phyloP scores from a whole-genome alignment of 1,284 basidiomycete genomes.

The Xanthoconium separans region DNA sequence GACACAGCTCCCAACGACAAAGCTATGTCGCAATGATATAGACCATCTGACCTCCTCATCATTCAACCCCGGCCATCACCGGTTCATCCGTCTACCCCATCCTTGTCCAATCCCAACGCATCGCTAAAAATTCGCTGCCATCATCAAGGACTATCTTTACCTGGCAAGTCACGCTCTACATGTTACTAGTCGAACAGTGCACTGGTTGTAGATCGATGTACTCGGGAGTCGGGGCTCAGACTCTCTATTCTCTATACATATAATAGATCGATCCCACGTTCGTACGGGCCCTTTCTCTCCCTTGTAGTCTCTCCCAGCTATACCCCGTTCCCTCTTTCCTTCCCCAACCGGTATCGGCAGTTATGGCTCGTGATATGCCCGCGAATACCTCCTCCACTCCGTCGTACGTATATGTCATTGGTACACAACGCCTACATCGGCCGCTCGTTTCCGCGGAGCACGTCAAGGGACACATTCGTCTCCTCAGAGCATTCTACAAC shows the following conservation, averaged over 20 bases:
- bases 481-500: conserved; percentile 28
- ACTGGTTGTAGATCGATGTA: not conserved
- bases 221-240: too few species aligned
- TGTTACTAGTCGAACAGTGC: conserved; percentile 5
- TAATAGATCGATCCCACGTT: conserved; percentile 1
- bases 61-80: conserved; percentile 8
- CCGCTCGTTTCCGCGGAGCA: conserved; percentile 26
- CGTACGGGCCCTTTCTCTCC: not conserved
- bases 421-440: conserved; percentile 9
- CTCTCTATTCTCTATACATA: too few species aligned
- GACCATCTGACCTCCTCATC: not conserved
- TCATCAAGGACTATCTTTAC: not conserved
- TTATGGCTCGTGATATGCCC: conserved; percentile 5
- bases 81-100: not conserved
- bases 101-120: not conserved
- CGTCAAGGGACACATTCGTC: conserved; percentile 31
- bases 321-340: not conserved
- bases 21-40: conserved; percentile 4
- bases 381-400: not conserved
- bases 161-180: not conserved
- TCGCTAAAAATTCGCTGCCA: not conserved
- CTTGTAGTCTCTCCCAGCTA: not conserved
- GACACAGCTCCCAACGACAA: conserved; percentile 6
- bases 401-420: conserved; percentile 16
- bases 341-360: not conserved